Base-by-base conservation (phyloP, 768 basidiomycete genomes). In the Serpula lacrymans region DNA sequence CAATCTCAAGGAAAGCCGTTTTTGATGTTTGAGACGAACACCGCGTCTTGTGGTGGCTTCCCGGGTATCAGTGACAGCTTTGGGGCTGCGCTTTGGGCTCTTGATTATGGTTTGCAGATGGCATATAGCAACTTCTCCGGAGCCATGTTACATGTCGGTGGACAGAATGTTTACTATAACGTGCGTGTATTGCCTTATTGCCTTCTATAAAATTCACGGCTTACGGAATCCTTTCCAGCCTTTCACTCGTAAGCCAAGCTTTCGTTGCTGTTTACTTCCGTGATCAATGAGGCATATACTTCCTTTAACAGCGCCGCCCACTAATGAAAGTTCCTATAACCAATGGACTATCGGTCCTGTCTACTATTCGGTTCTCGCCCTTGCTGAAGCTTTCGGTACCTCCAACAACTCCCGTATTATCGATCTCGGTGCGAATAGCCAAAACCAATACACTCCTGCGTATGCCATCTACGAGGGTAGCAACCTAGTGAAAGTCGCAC, bases 391-490 rank as follows among this genome's bases (percentile, higher is more conserved):
- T 9, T 59, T 71, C 34, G 68, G 67, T 12, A 47, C 58, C 28
- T 57, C 56, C 17, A 64, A 64, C 38, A 41, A 37, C 4, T 57
- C 63, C 10, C 66, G 62, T 46, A 55, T 72, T 11, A 52, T 65
- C 17, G 70, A 72, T 49, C 48, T 72, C 17, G 41, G 44, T 20
- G 46, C 53, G 17, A 52, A 46, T 31, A 37, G 34, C 20, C 53
- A 55, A 23, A 57, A 50, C 46, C 56, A 55, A 37, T 61, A 53
- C 43, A 64, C 62, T 34, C 58, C 68, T 57, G 26, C 72, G 1
- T 80, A 77, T 50, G 84, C 74, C 6, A 72, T 90, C 40, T 89
- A 88, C 57, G 85, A 90, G 54, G 72, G 82, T 42, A 77, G 77
- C 20, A 26, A 63, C 17, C 65, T 72, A 7, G 51, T 62, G 8